Evolutionary conservation across 495 filamentous ascomycete genomes (phyloP), one percentile per base, ranked within the genome.

Genomic region (Podospora sp.): DNA sequence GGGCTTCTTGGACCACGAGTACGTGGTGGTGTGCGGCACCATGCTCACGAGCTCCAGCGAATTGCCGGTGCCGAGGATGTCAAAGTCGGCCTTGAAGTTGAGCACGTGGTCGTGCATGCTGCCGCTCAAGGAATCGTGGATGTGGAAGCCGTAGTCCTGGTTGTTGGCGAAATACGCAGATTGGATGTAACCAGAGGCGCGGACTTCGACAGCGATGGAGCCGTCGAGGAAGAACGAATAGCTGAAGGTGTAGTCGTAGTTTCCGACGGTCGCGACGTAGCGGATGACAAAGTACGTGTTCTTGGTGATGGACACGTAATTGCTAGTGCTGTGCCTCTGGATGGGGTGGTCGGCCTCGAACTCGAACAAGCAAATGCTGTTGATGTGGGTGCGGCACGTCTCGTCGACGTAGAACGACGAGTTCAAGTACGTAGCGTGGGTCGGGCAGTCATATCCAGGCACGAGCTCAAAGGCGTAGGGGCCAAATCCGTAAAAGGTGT

Each of bases 31-130:
- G 12, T 72, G 73, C 16, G 83, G 77, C 12, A 82, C 76, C 57
- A 81, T 66, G 22, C 68, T 69, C 61, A 79, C 74, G 24, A 80
- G 77, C 69, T 82, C 71, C 51, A 87, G 70, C 0, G 78, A 83
- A 73, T 87, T 87, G 26, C 74, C 71, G 24, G 74, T 76, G 40
- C 85, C 86, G 11, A 80, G 74, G 55, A 87, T 79, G 71, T 87
- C 83, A 24, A 87, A 76, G 71, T 87, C 86, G 52, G 78, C 80
- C 73, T 87, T 87, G 77, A 81, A 88, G 71, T 85, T 86, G 25
- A 88, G 73, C 6, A 87, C 83, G 65, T 89, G 86, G 69, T 86
- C 84, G 73, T 89, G 86, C 81, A 88, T 87, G 60, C 76, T 78
- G n/a, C 84, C 81, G 29, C 78, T 76, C 1, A 86, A 72, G 40